Base-by-base conservation (phyloP, 257 asterid genomes). In the Mentha longifolia region DNA sequence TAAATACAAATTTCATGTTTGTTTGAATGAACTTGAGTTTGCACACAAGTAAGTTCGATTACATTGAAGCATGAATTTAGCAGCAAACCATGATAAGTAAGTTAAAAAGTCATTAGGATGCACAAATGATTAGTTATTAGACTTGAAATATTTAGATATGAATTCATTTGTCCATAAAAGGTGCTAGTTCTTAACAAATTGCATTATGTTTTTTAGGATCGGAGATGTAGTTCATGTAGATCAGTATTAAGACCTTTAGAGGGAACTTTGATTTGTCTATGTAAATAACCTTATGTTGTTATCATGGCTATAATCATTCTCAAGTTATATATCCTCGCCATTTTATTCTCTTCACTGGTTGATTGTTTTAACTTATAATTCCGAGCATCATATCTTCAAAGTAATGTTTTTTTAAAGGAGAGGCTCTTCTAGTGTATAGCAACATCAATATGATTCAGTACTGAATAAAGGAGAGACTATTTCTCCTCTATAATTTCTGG, bases 1-100 rank as follows among this genome's bases (percentile, higher is more conserved):
- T 22, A 55, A 45, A n/a, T 31, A 49, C 47, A 50, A 46, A 68
- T 22, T 35, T 73, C 64, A 17, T 51, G 30, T 33, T 45, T 73
- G 43, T 65, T 46, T 13, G 17, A 43, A 22, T 46, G 19, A 8
- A 39, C 50, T 43, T 50, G 20, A 61, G 50, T 30, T n/a, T 64
- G 59, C 45, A 35, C 16, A 16, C 13, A n/a, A 49, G 30, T 28
- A 69, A 42, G 61, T 65, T 55, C 41, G n/a, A 30, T 55, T 35
- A 46, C 56, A 61, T 5, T 42, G 60, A 54, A 52, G 17, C 76
- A 31, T 15, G 43, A 42, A 28, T 10, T 9, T 16, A 35, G 66
- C 37, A 14, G 52, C 65, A 60, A 41, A 51, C 41, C 58, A 46
- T 19, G 69, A 47, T 68, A 35, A 25, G 39, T 43, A 59, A 35